Conservation (phyloP, 73 alveolate genomes). For the Paramecium octaurelia region DNA sequence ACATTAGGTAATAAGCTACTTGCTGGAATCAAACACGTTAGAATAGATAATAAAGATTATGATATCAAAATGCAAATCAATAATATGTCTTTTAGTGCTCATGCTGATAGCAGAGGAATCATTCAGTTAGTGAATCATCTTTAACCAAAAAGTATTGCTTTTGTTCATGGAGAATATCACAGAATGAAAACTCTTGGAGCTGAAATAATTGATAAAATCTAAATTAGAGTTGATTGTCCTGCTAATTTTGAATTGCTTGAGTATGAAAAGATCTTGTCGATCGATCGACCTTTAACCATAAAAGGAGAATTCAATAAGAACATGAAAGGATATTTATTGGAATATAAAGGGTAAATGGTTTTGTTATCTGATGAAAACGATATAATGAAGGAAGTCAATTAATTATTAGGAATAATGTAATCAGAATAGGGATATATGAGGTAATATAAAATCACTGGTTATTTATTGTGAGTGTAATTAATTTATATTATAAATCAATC, state of each 20-base stretch:
- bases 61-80: slow-evolving; percentile 87
- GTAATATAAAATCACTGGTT: neutral
- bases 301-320: neutral
- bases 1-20: slow-evolving; percentile 84
- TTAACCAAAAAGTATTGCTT: slow-evolving; percentile 3
- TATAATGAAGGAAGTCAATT: neutral
- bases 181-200: slow-evolving; percentile 6
- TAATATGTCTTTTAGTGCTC: slow-evolving; percentile 97
- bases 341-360: neutral
- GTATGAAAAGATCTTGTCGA: neutral
- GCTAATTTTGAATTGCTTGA: neutral
- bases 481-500: neutral
- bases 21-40: slow-evolving; percentile 84
- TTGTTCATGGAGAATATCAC: slow-evolving; percentile 23
- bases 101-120: slow-evolving; percentile 98
- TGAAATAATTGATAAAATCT: neutral
- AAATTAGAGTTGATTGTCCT: neutral
- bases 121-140: slow-evolving; percentile 73
- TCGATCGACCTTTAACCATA: neutral
- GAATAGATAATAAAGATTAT: slow-evolving; percentile 84
- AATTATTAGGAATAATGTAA: neutral
- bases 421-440: neutral
- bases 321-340: neutral
- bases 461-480: neutral
- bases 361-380: neutral